These are phyloP conservation scores for Colletotrichum graminicola DNA, from an alignment of 2,329 filamentous ascomycete genomes.

Conservation along the genomic window DNA sequence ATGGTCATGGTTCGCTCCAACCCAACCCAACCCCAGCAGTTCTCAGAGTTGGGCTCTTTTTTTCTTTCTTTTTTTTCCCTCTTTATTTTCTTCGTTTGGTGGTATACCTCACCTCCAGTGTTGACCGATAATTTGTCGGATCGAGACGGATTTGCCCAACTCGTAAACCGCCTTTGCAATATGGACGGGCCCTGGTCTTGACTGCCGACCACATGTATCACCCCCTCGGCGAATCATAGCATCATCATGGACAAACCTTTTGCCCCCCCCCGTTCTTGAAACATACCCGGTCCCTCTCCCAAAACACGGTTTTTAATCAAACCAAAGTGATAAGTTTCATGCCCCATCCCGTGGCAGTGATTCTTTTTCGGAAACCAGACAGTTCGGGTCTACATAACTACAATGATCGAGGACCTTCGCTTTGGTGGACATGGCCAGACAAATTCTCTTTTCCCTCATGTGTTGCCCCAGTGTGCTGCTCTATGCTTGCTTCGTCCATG, in stretches of 20 bases:
- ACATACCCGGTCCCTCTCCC: slow-evolving; percentile 30
- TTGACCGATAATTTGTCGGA: background rate
- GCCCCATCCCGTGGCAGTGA: background rate
- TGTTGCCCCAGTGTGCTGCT: slow-evolving; percentile 1
- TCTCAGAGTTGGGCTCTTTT: background rate
- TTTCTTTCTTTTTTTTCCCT: background rate
- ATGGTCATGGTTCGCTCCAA: background rate
- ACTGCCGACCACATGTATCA: slow-evolving; percentile 25
- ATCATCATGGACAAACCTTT: slow-evolving; percentile 36
- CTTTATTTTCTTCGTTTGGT: background rate
- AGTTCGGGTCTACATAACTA: background rate
- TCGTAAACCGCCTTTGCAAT: background rate
- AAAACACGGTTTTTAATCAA: slow-evolving; percentile 26
- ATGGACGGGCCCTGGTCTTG: slow-evolving; percentile 15
- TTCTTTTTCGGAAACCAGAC: too few relatives aligned
- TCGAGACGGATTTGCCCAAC: slow-evolving; percentile 9
- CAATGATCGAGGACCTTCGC: too few relatives aligned
- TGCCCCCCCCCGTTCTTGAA: slow-evolving; percentile 26
- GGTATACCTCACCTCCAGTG: background rate
- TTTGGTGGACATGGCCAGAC: slow-evolving; percentile 14
- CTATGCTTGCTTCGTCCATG: slow-evolving; percentile 21
- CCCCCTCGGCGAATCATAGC: slow-evolving; percentile 37
- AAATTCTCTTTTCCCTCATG: slow-evolving; percentile 19
- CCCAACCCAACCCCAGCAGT: background rate
- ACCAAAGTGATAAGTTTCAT: background rate